phyloP scores from a whole-genome alignment of 2,329 filamentous ascomycete genomes.

The Hortaea sp. region DNA sequence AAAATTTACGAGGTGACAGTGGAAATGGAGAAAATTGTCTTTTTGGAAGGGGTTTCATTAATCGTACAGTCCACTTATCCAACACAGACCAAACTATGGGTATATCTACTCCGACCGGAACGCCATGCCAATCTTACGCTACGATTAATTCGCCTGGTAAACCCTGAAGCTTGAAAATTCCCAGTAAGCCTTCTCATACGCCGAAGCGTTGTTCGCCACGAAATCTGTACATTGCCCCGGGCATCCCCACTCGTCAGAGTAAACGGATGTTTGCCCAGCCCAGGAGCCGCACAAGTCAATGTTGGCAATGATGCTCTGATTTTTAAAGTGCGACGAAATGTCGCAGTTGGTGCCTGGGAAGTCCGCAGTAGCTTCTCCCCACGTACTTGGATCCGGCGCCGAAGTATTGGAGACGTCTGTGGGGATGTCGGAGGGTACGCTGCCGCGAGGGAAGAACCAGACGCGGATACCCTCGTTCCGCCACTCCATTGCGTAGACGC shows the following conservation, averaged over 20 bases:
- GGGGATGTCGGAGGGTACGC: constrained; percentile 31
- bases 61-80: background rate
- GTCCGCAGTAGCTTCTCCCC: constrained; percentile 54
- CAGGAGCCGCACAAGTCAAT: constrained; percentile 30
- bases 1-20: too few species aligned
- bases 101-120: background rate
- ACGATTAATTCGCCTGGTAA: constrained; percentile 15
- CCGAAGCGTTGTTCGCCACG: constrained; percentile 22
- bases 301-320: constrained; percentile 28
- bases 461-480: constrained; percentile 20
- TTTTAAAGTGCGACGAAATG: constrained; percentile 26
- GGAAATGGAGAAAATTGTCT: too few species aligned
- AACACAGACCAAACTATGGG: background rate
- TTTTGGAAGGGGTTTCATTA: too few species aligned
- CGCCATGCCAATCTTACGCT: background rate
- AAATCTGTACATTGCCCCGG: constrained; percentile 22
- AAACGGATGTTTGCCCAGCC: constrained; percentile 22
- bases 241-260: constrained; percentile 17
- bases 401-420: constrained; percentile 17
- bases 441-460: constrained; percentile 24
- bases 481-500: constrained; percentile 25
- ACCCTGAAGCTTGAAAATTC: constrained; percentile 27
- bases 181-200: constrained; percentile 29
- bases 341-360: constrained; percentile 40
- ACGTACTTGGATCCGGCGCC: constrained; percentile 49